Base-by-base conservation (phyloP, 164 flowering plant genomes). In the Echeveria elegans region DNA sequence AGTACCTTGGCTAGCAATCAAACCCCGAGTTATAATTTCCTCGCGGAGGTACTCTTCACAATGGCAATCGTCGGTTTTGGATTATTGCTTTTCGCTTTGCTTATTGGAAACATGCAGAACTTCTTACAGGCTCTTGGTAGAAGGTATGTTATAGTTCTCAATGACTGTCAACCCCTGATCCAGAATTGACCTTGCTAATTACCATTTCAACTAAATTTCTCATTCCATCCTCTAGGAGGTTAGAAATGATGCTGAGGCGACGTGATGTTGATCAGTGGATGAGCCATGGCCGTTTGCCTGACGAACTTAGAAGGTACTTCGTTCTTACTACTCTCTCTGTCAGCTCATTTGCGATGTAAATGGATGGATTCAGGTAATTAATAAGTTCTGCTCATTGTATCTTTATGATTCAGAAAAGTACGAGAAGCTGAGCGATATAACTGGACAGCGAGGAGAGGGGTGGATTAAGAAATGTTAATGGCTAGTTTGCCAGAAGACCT, bases 81-180 rank as follows among this genome's bases (percentile, higher is more conserved):
- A 21, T 88, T 92, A 68, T 72, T 92, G 70, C 89, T 92, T 28
- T 92, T 92, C 73, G 93, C 96, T 64, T 76, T 92, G 63, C 86
- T 92, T 28, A 86, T 92, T 69, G 96, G 96, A 59, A 92, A 92
- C 74, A 92, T 92, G 96, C 98, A 92, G 76, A 92, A 87, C 74
- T 90, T 90, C 74, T 89, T 92, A 50, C 96, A 85, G 72, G 77
- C 90, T 77, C 90, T 92, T 70, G 96, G 90, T 12, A 80, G 82
- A 63, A 89, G 96, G 98, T 92, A 82, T 10, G 28, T 16, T 12
- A 50, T 63, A 63, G 63, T 18, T n/a, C 41, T 12, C 36, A 36
- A 29, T 18, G 41, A 10, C 7, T 23, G 30, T n/a, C n/a, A n/a
- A n/a, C n/a, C n/a, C n/a, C n/a, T n/a, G n/a, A n/a, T 36, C 14